phyloP scores from a whole-genome alignment of 139 green algal genomes.

The Chlorella sorokiniana region DNA sequence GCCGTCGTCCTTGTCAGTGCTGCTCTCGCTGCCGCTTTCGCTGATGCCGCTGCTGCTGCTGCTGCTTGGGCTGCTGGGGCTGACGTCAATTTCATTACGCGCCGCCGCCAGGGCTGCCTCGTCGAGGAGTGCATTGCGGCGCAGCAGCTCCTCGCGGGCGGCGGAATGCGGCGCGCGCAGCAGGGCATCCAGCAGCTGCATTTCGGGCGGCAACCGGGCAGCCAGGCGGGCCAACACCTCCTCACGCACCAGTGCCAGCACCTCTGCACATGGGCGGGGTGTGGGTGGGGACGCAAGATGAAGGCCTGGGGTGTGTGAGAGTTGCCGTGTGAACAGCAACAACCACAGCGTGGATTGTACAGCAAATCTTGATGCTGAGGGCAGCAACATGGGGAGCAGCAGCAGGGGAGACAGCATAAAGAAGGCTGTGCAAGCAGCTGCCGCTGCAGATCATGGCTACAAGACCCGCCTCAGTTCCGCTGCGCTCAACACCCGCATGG shows the following conservation, averaged over 20 bases:
- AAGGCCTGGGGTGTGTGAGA: too few species aligned
- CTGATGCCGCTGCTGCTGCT: background rate
- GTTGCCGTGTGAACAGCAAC: too few species aligned
- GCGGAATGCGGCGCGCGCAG: background rate
- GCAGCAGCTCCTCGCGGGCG: background rate
- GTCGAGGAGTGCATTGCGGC: background rate
- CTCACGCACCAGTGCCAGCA: slow-evolving; percentile 28
- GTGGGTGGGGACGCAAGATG: background rate
- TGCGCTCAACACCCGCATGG: too few species aligned
- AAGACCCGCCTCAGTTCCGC: too few species aligned
- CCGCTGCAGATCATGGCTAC: too few species aligned
- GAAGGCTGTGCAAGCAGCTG: too few species aligned
- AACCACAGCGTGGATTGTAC: too few species aligned
- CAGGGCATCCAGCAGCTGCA: slow-evolving; percentile 29
- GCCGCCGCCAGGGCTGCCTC: background rate
- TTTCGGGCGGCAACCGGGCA: slow-evolving; percentile 15
- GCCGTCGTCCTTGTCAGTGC: background rate
- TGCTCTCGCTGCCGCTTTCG: background rate
- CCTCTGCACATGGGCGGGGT: background rate
- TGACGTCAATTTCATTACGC: background rate
- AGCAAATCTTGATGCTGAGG: too few species aligned
- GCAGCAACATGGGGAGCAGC: too few species aligned
- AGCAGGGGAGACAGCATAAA: too few species aligned
- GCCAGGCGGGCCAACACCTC: slow-evolving; percentile 22
- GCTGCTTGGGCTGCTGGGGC: background rate